These are phyloP conservation scores for Acer saccharum DNA, from an alignment of 345 rosid species.

Conservation along the genomic window DNA sequence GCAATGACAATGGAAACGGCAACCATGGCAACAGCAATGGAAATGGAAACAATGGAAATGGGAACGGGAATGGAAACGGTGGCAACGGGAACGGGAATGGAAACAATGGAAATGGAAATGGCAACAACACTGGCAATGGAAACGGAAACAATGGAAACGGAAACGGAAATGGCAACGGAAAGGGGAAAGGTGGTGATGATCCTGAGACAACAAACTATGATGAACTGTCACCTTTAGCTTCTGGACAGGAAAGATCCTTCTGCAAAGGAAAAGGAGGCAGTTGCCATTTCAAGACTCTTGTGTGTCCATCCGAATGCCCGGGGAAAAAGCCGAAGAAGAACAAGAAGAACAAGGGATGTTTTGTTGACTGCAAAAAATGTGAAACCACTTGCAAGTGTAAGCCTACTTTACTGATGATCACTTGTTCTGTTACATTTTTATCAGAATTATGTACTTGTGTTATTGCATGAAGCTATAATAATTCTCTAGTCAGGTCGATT, in stretches of 20 bases:
- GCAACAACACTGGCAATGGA: slow-evolving; percentile 5
- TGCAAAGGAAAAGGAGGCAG: slow-evolving; percentile 47
- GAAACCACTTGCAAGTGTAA: slow-evolving; percentile 87
- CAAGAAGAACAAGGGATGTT: slow-evolving; percentile 71
- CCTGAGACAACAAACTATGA: slow-evolving; percentile 39
- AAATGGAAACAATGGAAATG: slow-evolving; percentile 5
- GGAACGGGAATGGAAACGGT: slow-evolving; percentile 11
- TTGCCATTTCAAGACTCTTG: slow-evolving; percentile 46
- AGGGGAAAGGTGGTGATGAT: slow-evolving; percentile 12
- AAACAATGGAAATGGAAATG: not conserved
- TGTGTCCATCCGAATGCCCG: slow-evolving; percentile 71
- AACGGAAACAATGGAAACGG: slow-evolving; percentile 21
- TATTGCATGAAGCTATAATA: not conserved
- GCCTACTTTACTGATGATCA: slow-evolving; percentile 13
- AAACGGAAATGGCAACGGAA: slow-evolving; percentile 16
- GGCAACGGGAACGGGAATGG: slow-evolving; percentile 15
- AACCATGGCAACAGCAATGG: slow-evolving; percentile 10
- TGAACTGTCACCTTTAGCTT: slow-evolving; percentile 21
- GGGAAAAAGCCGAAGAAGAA: slow-evolving; percentile 63
- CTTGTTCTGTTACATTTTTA: not conserved
- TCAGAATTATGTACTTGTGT: no score
- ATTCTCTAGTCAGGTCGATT: no score
- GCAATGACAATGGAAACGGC: slow-evolving; percentile 4
- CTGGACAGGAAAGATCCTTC: slow-evolving; percentile 52
- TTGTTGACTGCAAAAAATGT: slow-evolving; percentile 71